Evolutionary conservation across 345 rosid genomes (phyloP), one percentile per base, ranked within the genome.

Genomic region (Eucalyptus camaldulensis): DNA sequence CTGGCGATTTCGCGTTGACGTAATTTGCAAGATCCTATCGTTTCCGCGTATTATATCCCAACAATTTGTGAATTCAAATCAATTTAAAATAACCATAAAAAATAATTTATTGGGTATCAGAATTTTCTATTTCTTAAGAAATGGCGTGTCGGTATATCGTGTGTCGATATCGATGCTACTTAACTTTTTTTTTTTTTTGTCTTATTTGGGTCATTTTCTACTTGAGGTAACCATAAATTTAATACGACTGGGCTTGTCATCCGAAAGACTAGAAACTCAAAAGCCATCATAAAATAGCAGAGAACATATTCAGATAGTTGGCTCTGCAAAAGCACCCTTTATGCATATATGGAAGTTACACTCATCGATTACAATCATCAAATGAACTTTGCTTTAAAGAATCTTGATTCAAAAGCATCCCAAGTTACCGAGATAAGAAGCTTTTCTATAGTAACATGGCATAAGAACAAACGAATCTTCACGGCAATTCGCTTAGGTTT

Each of bases 111-210:
- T 5, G 8, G 21, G 10, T 8, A 8, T 19, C 10, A 8, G 0
- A 53, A 19, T 53, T 53, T 1, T 53, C 2, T 19, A 53, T 53
- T 53, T 53, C 0, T 53, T 19, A 19, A 53, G 0, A 53, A 21
- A 21, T 53, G 0, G 8, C 1, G 4, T 3, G 5, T 53, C 1
- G 4, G 0, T 53, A 7, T 19, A 0, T 19, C 24, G 0, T 53
- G 4, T 53, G 1, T 53, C 2, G 8, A 19, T 19, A 53, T 53
- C 5, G 1, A 1, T 53, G 1, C 2, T 19, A 53, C 10, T 33
- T 37, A 33, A 1, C 14, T 43, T 43, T 43, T 43, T 40, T 40
- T 40, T 40, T 72, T 21, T 43, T 40, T 2, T 37, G 8, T 10
- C 29, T 76, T 72, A 37, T 37, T 72, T 37, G 27, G 25, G 45